Evolutionary conservation across 2,329 filamentous ascomycete species (phyloP), one percentile per base, ranked within the genome.

Genomic region (Cladosporium sphaerospermum): DNA sequence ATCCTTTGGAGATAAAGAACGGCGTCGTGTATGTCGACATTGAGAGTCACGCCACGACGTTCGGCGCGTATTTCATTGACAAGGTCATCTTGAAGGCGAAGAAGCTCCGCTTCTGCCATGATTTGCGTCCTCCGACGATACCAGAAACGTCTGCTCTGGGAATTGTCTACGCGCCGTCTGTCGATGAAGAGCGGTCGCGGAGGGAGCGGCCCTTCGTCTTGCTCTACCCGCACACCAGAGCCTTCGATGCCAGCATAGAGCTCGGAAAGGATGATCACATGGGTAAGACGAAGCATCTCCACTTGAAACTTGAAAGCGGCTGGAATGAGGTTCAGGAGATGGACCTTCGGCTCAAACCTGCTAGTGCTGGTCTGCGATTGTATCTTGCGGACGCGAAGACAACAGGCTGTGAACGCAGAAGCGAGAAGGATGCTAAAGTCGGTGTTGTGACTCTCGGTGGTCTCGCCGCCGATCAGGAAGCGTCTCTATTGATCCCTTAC

Each of bases 11-110:
- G 0, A 69, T 89, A 37, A 76, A 74, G 58, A 78, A 78, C 7
- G 84, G 85, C 0, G 66, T 73, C 14, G 81, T 77, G 3, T 74
- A 71, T 5, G 61, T 81, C 40, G 71, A 76, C 57, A 71, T 83
- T 28, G 72, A 75, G 69, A 76, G 67, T 60, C 74, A 72, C 61
- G 73, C 80, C 13, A 79, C 82, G 33, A 80, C 88, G 3, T 81
- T 85, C 18, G 90, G 90, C 1, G 80, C 79, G 23, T 96, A 89
- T 63, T 79, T 83, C 54, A 79, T 93, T 42, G 87, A 90, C 60
- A 83, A 84, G 58, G 75, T 96, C 36, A 77, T 82, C 11, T 69
- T 96, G 19, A 71, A 76, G 19, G 76, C 81, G 5, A 80, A 76
- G 43, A 88, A 86, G 42, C 72, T 92, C 2, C 69, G 76, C 19